A percentile compares a stretch with the other conserved stretches of the same genome.
Evolutionary conservation across 1,139 yeast species (phyloP).

Genomic region (Geotrichum phurueaensis): DNA sequence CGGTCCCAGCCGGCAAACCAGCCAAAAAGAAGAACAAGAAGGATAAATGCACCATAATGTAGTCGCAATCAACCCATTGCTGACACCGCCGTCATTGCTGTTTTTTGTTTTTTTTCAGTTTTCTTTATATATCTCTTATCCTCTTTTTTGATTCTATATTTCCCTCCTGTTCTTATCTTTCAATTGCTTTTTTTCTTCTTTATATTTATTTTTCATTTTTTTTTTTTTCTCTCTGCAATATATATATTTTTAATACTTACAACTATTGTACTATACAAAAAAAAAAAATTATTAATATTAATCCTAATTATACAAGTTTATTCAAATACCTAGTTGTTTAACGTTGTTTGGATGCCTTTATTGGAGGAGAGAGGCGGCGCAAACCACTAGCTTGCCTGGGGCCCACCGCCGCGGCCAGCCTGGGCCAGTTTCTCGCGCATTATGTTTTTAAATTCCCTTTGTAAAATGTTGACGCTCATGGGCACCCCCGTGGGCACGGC

Average conservation of each 20-base stretch:
- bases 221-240: not conserved
- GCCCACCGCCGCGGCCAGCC: not conserved
- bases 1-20: not conserved
- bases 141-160: not conserved
- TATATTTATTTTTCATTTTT: not conserved
- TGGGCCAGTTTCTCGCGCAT: not conserved
- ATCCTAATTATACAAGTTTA: too few relatives aligned
- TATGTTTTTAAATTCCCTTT: constrained; percentile 1
- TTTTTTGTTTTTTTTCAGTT: not conserved
- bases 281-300: not conserved
- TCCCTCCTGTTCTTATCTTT: not conserved
- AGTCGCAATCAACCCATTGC: too few relatives aligned
- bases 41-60: constrained; percentile 16
- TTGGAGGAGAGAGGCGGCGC: too few relatives aligned
- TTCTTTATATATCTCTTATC: not conserved
- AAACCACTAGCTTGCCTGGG: too few relatives aligned
- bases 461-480: constrained; percentile 2
- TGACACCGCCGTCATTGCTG: too few relatives aligned
- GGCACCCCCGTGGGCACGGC: not conserved
- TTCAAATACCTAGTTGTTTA: too few relatives aligned
- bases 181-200: not conserved
- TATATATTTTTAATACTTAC: not conserved
- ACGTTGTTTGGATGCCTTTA: too few relatives aligned
- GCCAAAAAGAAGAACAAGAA: constrained; percentile 11
- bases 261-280: not conserved